Conservation (phyloP, 202 grass and related monocot genomes). For the Dendrocalamus latiflorus region DNA sequence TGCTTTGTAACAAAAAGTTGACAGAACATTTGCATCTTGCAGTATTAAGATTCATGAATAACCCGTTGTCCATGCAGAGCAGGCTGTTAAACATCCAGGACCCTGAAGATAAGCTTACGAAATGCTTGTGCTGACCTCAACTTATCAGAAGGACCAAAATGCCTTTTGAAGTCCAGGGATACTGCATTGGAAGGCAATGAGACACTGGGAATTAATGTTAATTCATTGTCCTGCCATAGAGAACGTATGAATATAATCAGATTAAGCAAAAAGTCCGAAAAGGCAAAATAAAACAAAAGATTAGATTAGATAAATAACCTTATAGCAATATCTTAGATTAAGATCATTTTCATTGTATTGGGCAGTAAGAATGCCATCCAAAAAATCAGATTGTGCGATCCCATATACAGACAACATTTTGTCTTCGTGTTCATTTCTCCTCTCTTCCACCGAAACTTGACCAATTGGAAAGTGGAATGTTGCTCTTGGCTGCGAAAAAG, state of each 20-base stretch:
- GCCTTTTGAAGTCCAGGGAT: conserved; percentile 75
- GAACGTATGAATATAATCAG: conserved; percentile 10
- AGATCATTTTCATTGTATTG: conserved; percentile 67
- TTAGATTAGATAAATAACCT: conserved; percentile 45
- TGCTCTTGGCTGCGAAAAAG: conserved; percentile 64
- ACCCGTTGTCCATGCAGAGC: not conserved
- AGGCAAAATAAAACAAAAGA: conserved; percentile 6
- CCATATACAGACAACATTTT: conserved; percentile 64
- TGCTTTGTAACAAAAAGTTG: not conserved
- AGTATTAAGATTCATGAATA: not conserved
- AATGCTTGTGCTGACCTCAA: conserved; percentile 60
- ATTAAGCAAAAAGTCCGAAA: not conserved
- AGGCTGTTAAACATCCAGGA: not conserved
- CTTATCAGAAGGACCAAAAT: conserved; percentile 75
- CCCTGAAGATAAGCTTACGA: not conserved
- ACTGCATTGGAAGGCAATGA: conserved; percentile 69
- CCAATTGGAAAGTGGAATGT: conserved; percentile 76
- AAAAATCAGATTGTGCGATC: conserved; percentile 61
- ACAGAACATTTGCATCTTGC: conserved; percentile 1
- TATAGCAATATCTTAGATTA: conserved; percentile 86
- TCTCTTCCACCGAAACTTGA: conserved; percentile 76
- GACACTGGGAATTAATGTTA: conserved; percentile 73
- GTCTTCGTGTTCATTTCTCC: conserved; percentile 41
- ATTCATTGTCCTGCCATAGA: conserved; percentile 63
- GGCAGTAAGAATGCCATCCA: conserved; percentile 74